Base-by-base conservation (phyloP, 768 basidiomycete species). In the Cytidiella melzeri region DNA sequence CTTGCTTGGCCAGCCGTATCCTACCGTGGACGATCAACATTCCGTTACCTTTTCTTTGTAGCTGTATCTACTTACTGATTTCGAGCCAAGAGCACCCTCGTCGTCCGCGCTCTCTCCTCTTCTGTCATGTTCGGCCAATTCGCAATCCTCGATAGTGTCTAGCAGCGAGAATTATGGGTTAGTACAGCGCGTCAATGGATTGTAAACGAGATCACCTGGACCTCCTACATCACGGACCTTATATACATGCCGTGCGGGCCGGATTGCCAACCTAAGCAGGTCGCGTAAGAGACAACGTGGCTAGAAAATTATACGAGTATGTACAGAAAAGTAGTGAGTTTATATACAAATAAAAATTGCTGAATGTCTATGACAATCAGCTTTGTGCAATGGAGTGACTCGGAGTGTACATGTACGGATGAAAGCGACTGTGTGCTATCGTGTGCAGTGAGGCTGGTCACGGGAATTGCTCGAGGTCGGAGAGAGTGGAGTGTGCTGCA, bases 121-220 rank as follows among this genome's bases (percentile, higher is more conserved):
- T 41, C 41, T 3, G 53, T 54, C 53, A 54, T 49, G 18, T 50
- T 45, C 13, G 21, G 43, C 53, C 53, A 54, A 34, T 54, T 54
- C 9, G 53, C 53, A 23, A 54, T 54, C 23, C 53, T 43, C n/a
- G 53, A 54, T 13, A 54, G 47, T 10, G 53, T 54, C 53, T 54
- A 20, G 6, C n/a, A n/a, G n/a, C n/a, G 39, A 19, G 25, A n/a
- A 43, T 9, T 7, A 34, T 15, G 30, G n/a, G 30, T 34, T 7
- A 18, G 13, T 23, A 37, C 19, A 18, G 23, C 10, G 13, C 7
- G 7, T 18, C 25, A 15, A 19, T 5, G 13, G 43, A 20, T 24
- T 12, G 15, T 9, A 23, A 18, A 23, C n/a, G n/a, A n/a, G n/a
- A n/a, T n/a, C n/a, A n/a, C n/a, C n/a, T n/a, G n/a, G n/a, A n/a